Evolutionary conservation across 1,139 yeast species (phyloP), one percentile per base, ranked within the genome.

Genomic region (Suhomyces panamericanus): DNA sequence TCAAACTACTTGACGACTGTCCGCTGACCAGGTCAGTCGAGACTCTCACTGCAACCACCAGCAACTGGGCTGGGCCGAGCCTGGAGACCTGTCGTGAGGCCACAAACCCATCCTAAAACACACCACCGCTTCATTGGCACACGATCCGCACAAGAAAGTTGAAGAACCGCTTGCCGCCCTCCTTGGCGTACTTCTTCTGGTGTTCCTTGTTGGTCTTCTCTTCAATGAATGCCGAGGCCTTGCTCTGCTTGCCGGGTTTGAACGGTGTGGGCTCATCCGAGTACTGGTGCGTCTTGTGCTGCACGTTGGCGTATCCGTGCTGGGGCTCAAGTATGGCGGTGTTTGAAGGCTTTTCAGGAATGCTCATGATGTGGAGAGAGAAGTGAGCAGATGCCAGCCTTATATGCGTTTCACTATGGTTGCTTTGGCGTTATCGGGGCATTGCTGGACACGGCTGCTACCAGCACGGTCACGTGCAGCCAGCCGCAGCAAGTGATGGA

Each of bases 141-240:
- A 43, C 31, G 16, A 43, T 32, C 20, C 44, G 34, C 17, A 29
- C 33, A 24, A 46, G 47, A 8, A 46, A 22, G 4, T 55, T 50
- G 42, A 66, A 62, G 9, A 64, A 22, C 33, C 47, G 56, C 49
- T 54, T 59, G 4, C 63, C 67, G 4, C 58, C 60, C 42, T 52
- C 53, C 48, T 63, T 70, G 44, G 70, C 75, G 52, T 70, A 70
- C 52, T 67, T 63, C 63, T 69, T 70, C 49, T 64, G 69, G 52
- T 70, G 75, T 28, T 65, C 70, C 36, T 53, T 63, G 53, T 69
- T 73, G 13, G 70, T 63, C 28, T 69, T 63, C 27, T 57, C 54
- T 32, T 59, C 52, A 41, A 69, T 32, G 48, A 67, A 70, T 12
- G 58, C 69, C 30, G 56, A 47, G 4, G 66, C 64, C 47, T 62